These are phyloP conservation scores for Penicillium sclerotigenum DNA, from an alignment of 2,329 filamentous ascomycete genomes.

Conservation along the genomic window DNA sequence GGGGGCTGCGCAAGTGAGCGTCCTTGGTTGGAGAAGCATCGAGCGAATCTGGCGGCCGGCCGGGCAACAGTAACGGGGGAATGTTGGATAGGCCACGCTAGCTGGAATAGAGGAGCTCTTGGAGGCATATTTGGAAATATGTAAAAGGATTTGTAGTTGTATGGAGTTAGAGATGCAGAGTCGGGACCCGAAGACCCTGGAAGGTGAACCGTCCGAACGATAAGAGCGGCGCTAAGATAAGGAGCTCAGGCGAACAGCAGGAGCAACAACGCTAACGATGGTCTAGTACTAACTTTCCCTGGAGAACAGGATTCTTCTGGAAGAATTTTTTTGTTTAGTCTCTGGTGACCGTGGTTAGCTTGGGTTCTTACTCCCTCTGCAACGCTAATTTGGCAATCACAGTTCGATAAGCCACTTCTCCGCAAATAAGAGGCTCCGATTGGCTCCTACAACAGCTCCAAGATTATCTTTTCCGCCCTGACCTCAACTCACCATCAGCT, in stretches of 20 bases:
- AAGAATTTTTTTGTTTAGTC: not conserved
- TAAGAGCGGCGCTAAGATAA: constrained; percentile 22
- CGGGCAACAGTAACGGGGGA: constrained; percentile 4
- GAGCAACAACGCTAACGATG: not conserved
- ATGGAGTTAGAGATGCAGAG: constrained; percentile 2
- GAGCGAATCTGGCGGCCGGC: constrained; percentile 10
- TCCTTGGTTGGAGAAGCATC: constrained; percentile 32
- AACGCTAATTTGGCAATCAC: not conserved
- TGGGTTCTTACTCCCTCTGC: not conserved
- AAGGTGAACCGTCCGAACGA: constrained; percentile 8
- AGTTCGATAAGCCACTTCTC: not conserved
- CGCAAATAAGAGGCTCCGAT: constrained; percentile 20
- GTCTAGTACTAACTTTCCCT: not conserved
- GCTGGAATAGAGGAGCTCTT: constrained; percentile 20
- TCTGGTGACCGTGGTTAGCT: not conserved
- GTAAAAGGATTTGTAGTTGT: not conserved
- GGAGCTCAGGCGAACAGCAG: not conserved
- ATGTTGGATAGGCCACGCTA: constrained; percentile 20
- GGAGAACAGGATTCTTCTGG: not conserved
- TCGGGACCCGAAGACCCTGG: constrained; percentile 2
- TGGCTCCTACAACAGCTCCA: constrained; percentile 8
- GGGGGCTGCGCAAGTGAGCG: constrained; percentile 32
- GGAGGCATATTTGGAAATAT: constrained; percentile 24
- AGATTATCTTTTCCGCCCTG: constrained; percentile 9
- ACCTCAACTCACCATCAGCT: not conserved